Evolutionary conservation across 169 alveolate species (phyloP), one percentile per base, ranked within the genome.

Genomic region (Amoebophrya sp.): DNA sequence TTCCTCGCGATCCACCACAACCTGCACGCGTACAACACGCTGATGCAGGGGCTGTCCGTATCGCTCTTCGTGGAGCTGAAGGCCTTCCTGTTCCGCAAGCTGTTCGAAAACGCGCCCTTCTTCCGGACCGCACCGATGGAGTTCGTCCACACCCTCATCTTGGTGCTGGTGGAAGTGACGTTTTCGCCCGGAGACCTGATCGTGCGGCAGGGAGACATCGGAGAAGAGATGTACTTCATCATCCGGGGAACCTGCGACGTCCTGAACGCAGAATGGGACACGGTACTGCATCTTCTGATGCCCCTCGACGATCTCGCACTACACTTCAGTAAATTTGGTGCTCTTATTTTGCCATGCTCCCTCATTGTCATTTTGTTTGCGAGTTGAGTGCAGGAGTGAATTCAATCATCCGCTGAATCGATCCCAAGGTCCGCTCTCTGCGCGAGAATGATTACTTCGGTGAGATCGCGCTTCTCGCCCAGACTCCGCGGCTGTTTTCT

Each of bases 21-120:
- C 34, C 23, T 58, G 78, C 78, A 58, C 78, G 78, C 78, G 29
- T 58, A 58, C 78, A 58, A 58, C 78, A 58, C 78, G 78, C 23
- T 58, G 78, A 58, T 58, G 78, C 78, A 58, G 34, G 78, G 78
- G 34, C 78, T 58, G 39, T 58, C 78, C 38, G 78, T 58, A 1
- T 58, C 78, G 34, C 23, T 58, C 0, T 58, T 58, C 23, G 78
- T 58, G 34, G 78, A 58, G 23, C 78, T 58, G 34, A 58, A 58
- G 34, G 78, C 78, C 34, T 58, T 58, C 23, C 78, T 58, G 39
- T 58, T 58, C 34, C 78, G 78, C 4, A 58, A 58, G 23, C 34
- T 58, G 78, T 58, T 58, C 78, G 78, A 58, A n/a, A 58, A 58
- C 78, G 78, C 78, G 78, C 78, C 78, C 26, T 58, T 58, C 34